Conservation (phyloP, 345 rosid genomes). For the Eucalyptus pauciflora region DNA sequence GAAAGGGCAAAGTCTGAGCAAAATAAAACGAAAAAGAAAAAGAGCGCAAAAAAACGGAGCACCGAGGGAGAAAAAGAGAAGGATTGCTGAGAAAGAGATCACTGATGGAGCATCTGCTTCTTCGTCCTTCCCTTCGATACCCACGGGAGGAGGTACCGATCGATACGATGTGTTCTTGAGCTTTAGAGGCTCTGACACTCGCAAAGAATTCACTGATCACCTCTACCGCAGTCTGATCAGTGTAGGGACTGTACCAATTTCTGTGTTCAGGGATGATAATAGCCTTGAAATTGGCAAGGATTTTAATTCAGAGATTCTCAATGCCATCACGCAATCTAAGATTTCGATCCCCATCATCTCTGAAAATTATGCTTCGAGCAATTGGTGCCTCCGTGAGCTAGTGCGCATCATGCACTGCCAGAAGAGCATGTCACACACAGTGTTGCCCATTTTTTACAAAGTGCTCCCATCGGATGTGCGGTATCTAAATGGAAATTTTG, state of each 20-base stretch:
- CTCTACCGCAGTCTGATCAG: accelerated
- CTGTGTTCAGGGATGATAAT: background rate
- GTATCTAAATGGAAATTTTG: background rate
- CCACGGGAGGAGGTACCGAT: too few species aligned
- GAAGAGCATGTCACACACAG: accelerated
- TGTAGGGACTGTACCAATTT: accelerated
- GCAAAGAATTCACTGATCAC: too few species aligned
- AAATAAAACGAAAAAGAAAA: too few species aligned
- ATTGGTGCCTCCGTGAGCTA: background rate
- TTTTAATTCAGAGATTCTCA: background rate
- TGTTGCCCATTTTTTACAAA: background rate
- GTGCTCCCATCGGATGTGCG: background rate
- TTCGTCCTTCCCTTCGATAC: accelerated
- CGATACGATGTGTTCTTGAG: too few species aligned
- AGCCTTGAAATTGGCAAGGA: background rate
- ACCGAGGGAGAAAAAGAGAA: accelerated
- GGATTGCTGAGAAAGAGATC: background rate
- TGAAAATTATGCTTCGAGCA: background rate
- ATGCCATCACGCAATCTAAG: background rate
- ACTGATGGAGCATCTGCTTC: too few species aligned
- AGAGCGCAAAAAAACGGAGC: too few species aligned
- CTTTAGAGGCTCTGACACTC: too few species aligned
- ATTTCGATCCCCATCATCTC: background rate
- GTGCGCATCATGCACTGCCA: background rate
- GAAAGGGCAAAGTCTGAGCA: background rate